Evolutionary conservation across 2,329 filamentous ascomycete species (phyloP), one percentile per base, ranked within the genome.

Genomic region (Chaetomium olivaceum): DNA sequence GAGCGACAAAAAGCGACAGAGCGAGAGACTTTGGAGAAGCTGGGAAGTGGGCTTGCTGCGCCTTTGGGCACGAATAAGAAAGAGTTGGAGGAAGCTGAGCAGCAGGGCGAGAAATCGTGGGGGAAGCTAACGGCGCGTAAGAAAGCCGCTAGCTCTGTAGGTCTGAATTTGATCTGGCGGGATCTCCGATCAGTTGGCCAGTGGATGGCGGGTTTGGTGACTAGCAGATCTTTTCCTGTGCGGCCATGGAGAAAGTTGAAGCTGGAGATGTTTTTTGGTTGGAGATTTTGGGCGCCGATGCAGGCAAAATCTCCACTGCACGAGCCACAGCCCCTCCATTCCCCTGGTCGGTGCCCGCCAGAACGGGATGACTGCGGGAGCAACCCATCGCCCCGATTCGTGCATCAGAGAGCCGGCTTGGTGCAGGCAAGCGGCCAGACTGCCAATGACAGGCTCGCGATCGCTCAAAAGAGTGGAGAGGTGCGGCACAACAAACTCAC

Each of bases 221-320:
- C 65, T 59, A 48, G 67, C 64, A 66, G 64, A 55, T 43, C 39
- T 61, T 68, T 65, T 61, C 50, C 58, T 66, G 62, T 59, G 63
- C 36, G 64, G 29, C 52, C 29, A 52, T 51, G 27, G 56, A 62
- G 61, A 66, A 64, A 52, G 36, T 64, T 39, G 52, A 67, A 65
- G 65, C 62, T 66, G 56, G 52, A 61, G 67, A 66, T 69, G 69
- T 66, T 63, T 67, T 68, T 69, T 67, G 62, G 64, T 67, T 70
- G 67, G 64, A 69, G 61, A 62, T 65, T 73, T 73, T 70, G 70
- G 72, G 72, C 72, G 57, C 64, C 66, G 67, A 73, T 71, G 72
- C 70, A 64, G 72, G 66, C 52, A 62, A 62, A 64, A 70, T 68
- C 68, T 68, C 64, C 61, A 66, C 64, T 43, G 27, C 67, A 68